phyloP scores from a whole-genome alignment of 331 rosid species.

The Acacia concinna region DNA sequence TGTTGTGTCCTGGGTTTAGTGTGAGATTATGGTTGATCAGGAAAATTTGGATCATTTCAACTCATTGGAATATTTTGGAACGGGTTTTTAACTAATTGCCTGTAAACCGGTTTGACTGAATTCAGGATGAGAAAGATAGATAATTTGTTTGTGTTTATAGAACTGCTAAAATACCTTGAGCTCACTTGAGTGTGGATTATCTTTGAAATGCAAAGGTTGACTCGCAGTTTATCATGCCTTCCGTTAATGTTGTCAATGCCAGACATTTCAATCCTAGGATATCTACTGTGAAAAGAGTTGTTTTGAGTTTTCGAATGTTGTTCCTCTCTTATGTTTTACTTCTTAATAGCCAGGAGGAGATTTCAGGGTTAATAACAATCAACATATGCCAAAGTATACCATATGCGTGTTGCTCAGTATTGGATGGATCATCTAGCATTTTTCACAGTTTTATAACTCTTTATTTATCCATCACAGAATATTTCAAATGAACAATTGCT shows the following conservation, averaged over 20 bases:
- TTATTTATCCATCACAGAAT: background rate
- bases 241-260: background rate
- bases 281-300: slow-evolving; percentile 17
- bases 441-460: slow-evolving; percentile 7
- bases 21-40: slow-evolving; percentile 24
- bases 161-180: no score
- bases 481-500: background rate
- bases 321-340: background rate
- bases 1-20: slow-evolving; percentile 31
- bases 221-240: background rate
- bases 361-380: background rate
- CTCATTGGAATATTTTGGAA: slow-evolving; percentile 19
- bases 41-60: slow-evolving; percentile 25
- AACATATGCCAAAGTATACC: slow-evolving; percentile 6
- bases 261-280: slow-evolving; percentile 1
- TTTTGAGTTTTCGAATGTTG: background rate
- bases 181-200: slow-evolving; percentile 23
- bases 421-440: no score
- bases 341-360: background rate
- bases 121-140: background rate
- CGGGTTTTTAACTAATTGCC: slow-evolving; percentile 4
- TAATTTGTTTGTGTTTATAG: no score
- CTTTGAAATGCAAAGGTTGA: slow-evolving; percentile 27
- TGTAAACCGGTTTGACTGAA: background rate
- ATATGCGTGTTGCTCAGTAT: no score